phyloP scores from a whole-genome alignment of 345 rosid genomes.

The Salix viminalis region DNA sequence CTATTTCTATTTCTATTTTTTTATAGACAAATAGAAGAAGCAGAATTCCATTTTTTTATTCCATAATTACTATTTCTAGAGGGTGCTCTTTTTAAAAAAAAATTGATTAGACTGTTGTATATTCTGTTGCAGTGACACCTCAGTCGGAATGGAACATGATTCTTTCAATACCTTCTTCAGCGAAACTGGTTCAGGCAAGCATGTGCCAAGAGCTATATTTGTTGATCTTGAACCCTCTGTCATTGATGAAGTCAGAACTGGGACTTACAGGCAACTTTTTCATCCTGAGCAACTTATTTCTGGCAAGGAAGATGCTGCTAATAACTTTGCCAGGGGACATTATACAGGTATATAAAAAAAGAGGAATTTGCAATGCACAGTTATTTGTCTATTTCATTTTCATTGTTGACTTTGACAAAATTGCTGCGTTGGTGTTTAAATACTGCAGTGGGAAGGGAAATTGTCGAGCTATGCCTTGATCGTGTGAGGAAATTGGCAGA shows the following conservation, averaged over 20 bases:
- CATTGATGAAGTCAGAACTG: conserved; percentile 76
- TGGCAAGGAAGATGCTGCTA: conserved; percentile 91
- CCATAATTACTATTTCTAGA: not conserved
- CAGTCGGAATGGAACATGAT: conserved; percentile 53
- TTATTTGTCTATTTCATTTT: conserved; percentile 3
- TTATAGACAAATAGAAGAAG: no score
- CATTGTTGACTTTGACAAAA: not conserved
- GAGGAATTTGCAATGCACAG: not conserved
- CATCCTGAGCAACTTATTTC: conserved; percentile 94
- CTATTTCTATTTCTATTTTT: no score
- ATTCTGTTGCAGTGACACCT: conserved; percentile 50
- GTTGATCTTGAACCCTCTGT: conserved; percentile 85
- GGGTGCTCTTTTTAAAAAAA: no score
- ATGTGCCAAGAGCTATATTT: conserved; percentile 82
- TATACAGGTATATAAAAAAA: conserved; percentile 48
- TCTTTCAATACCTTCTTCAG: conserved; percentile 92
- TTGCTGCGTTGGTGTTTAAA: not conserved
- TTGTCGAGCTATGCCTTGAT: conserved; percentile 78
- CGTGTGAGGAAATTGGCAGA: conserved; percentile 77
- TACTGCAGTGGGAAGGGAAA: conserved; percentile 76
- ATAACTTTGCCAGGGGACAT: conserved; percentile 91
- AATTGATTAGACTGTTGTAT: not conserved
- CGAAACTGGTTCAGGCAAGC: conserved; percentile 86
- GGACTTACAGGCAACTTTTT: conserved; percentile 72
- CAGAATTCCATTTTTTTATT: not conserved